Conservation (phyloP, 768 basidiomycete species). For the Naganishia vaughanmartiniae region DNA sequence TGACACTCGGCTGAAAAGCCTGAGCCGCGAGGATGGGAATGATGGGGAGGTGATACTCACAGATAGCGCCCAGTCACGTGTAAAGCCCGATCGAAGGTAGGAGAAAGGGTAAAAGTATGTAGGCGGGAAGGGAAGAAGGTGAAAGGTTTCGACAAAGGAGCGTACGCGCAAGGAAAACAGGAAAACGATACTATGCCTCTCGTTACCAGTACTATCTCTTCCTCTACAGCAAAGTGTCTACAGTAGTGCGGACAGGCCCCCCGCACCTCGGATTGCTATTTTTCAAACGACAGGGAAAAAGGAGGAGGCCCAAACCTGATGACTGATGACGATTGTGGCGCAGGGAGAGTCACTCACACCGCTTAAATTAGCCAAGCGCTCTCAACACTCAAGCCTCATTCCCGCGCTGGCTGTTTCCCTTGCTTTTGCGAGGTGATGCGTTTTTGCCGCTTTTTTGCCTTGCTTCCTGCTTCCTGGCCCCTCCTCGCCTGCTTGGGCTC, state of each 20-base stretch:
- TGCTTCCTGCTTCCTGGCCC: too few species aligned
- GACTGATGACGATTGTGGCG: neutral
- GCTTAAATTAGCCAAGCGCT: neutral
- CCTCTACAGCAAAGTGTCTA: too few species aligned
- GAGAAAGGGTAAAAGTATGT: neutral
- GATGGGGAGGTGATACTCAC: neutral
- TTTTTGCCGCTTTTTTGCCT: too few species aligned
- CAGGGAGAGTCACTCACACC: neutral
- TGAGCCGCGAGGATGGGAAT: neutral
- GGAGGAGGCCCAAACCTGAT: neutral
- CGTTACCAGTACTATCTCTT: neutral
- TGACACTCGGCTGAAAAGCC: neutral
- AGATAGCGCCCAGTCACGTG: constrained; percentile 20
- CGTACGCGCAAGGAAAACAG: neutral
- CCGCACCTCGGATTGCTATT: neutral
- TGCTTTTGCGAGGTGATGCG: too few species aligned
- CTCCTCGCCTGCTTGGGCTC: too few species aligned
- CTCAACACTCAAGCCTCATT: neutral
- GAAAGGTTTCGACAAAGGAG: neutral
- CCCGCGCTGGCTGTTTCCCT: neutral
- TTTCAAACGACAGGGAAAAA: neutral
- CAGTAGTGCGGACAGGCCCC: neutral
- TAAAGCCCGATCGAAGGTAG: neutral
- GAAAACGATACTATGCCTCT: neutral
- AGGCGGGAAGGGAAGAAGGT: neutral